Percentiles rank a stretch among this genome's conserved stretches.
phyloP scores from a whole-genome alignment of 129 eudicot species.

The Rutidosis leptorrhynchoides region DNA sequence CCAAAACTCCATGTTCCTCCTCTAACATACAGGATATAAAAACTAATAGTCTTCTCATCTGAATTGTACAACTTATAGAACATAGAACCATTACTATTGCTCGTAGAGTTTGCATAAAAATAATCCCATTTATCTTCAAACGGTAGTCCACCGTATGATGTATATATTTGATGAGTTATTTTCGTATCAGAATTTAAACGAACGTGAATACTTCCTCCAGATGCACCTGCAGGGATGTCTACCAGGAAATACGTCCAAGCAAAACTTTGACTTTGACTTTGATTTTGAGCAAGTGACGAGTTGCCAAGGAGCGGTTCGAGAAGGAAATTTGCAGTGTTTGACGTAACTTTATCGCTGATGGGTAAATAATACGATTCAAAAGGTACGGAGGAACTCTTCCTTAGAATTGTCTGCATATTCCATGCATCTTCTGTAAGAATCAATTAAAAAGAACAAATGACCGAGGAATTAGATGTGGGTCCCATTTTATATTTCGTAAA shows the following conservation, averaged over 20 bases:
- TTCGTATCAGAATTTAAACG: constrained; percentile 49
- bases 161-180: constrained; percentile 58
- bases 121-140: constrained; percentile 69
- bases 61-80: constrained; percentile 74
- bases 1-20: constrained; percentile 94
- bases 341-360: constrained; percentile 43
- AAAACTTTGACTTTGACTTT: constrained; percentile 27
- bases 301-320: constrained; percentile 80
- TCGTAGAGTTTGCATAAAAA: constrained; percentile 57
- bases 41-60: constrained; percentile 53
- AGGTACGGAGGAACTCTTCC: constrained; percentile 55
- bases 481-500: background rate
- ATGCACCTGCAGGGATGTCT: constrained; percentile 83
- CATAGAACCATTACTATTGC: constrained; percentile 76
- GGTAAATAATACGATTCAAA: constrained; percentile 83
- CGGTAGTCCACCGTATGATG: constrained; percentile 79
- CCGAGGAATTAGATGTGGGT: constrained; percentile 17
- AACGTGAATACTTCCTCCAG: constrained; percentile 81
- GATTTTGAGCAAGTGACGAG: constrained; percentile 38
- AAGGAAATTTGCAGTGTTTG: constrained; percentile 55
- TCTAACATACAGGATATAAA: constrained; percentile 68
- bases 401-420: constrained; percentile 85
- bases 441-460: constrained; percentile 28
- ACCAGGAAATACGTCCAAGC: constrained; percentile 80
- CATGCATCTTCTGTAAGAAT: constrained; percentile 40